Evolutionary conservation across 2,329 filamentous ascomycete genomes (phyloP), one percentile per base, ranked within the genome.

Genomic region (Cylindrodendrum hubeiense): DNA sequence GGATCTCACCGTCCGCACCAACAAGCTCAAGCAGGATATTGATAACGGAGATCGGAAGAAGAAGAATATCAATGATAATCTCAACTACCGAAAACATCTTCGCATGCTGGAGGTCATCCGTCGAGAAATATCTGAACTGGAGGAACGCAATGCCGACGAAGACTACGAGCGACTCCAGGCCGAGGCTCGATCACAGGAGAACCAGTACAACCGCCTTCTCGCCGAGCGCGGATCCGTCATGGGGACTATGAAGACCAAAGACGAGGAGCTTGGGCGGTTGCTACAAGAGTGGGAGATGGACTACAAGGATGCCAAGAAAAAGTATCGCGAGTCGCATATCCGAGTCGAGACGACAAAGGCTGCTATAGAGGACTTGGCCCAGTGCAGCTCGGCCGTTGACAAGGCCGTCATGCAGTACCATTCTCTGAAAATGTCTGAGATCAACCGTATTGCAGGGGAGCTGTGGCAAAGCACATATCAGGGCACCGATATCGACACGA

Each of bases 321-420:
- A 93, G 71, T 98, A 95, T 81, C 93, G 94, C 72, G 91, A 97
- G 81, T 88, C 92, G 7, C 93, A 97, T 78, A 94, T 98, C 82
- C 92, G 92, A 71, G 93, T 97, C 1, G 93, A 91, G 81, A 97
- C 95, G 1, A 98, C 94, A 52, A 97, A 95, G 79, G 95, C 95
- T 4, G 95, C 94, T 3, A 93, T 97, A 59, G 94, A 97, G 62
- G 96, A 99, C 77, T 84, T 99, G 37, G 91, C 87, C 7, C 91
- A 93, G 43, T 98, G 97, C 77, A 87, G 89, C 46, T 86, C 89
- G 10, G 96, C 96, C 8, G 87, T 99, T 13, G 95, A 98, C 83
- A 94, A 96, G 76, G 97, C 96, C 50, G 97, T 99, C 75, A 98
- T 99, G 93, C 93, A 93, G 75, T 99, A 95, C 77, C 96, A 99